Percentiles rank a stretch among this genome's conserved stretches.
These are phyloP conservation scores for Solanum pimpinellifolium DNA, from an alignment of 257 asterid species.

Conservation along the genomic window DNA sequence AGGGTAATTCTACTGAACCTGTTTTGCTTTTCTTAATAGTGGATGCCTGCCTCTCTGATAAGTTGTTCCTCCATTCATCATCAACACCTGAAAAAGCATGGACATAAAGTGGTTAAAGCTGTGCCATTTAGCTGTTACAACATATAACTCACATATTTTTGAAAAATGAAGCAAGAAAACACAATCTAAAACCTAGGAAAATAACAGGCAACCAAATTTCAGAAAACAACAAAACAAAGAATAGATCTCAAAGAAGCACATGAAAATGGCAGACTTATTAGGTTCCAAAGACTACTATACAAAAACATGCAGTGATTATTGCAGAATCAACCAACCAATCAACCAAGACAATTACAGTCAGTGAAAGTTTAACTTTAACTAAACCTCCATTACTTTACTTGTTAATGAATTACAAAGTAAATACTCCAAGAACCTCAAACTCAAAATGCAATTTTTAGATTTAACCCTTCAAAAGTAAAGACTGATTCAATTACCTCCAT, in stretches of 20 bases:
- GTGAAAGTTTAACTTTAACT: neutral
- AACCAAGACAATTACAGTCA: neutral
- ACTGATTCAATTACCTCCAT: conserved; percentile 30
- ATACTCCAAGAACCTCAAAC: neutral
- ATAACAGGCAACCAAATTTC: neutral
- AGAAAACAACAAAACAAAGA: conserved; percentile 13
- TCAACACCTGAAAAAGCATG: conserved; percentile 79
- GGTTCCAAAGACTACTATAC: conserved; percentile 6
- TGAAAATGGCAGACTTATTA: conserved; percentile 12
- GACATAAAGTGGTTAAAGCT: conserved; percentile 37
- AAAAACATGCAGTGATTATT: conserved; percentile 9
- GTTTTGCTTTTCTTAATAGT: conserved; percentile 81
- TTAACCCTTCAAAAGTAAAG: neutral
- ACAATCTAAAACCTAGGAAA: conserved; percentile 5
- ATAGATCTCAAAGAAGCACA: conserved; percentile 23
- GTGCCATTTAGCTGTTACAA: conserved; percentile 26
- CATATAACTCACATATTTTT: conserved; percentile 37
- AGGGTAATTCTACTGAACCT: conserved; percentile 44
- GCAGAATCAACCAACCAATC: neutral
- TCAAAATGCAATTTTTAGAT: neutral
- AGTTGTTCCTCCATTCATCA: conserved; percentile 87
- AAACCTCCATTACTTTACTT: neutral
- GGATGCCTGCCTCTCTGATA: conserved; percentile 69
- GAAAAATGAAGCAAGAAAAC: conserved; percentile 8
- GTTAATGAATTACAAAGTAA: neutral